phyloP scores from a whole-genome alignment of 805 yeast species.

The Saccharomycopsis oosterbeekiorum region DNA sequence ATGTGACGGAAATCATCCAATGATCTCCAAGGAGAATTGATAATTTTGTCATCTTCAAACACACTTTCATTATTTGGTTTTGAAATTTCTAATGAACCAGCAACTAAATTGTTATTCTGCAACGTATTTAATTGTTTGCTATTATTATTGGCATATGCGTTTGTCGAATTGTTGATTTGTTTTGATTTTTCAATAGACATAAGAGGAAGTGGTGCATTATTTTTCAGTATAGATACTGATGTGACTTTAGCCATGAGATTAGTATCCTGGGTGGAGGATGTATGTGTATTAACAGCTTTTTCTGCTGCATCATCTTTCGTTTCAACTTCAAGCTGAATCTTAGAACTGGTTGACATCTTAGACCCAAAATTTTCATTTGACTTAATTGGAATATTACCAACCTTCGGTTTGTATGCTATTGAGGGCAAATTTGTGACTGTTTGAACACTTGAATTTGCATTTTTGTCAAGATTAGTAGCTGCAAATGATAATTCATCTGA shows the following conservation, averaged over 20 bases:
- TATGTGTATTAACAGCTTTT: no score
- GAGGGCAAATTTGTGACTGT: not conserved
- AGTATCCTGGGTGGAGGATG: no score
- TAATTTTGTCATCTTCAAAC: not conserved
- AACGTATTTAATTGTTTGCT: constrained; percentile 2
- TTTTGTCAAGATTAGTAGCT: not conserved
- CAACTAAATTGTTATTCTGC: not conserved
- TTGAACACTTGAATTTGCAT: not conserved
- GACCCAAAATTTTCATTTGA: not conserved
- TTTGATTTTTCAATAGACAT: not conserved
- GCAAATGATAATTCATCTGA: not conserved
- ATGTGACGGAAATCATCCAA: not conserved
- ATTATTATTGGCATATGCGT: constrained; percentile 15
- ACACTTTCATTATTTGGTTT: not conserved
- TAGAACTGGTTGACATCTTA: not conserved
- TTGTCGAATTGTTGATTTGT: constrained; percentile 2
- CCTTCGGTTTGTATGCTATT: not conserved
- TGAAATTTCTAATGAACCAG: no score
- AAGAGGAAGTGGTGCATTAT: not conserved
- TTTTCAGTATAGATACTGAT: no score
- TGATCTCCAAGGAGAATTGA: not conserved
- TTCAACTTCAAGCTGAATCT: no score
- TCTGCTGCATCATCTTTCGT: no score
- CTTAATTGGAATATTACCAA: not conserved
- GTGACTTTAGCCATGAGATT: no score